These are phyloP conservation scores for Hanseniaspora lindneri DNA, from an alignment of 805 yeast genomes.

Conservation along the genomic window DNA sequence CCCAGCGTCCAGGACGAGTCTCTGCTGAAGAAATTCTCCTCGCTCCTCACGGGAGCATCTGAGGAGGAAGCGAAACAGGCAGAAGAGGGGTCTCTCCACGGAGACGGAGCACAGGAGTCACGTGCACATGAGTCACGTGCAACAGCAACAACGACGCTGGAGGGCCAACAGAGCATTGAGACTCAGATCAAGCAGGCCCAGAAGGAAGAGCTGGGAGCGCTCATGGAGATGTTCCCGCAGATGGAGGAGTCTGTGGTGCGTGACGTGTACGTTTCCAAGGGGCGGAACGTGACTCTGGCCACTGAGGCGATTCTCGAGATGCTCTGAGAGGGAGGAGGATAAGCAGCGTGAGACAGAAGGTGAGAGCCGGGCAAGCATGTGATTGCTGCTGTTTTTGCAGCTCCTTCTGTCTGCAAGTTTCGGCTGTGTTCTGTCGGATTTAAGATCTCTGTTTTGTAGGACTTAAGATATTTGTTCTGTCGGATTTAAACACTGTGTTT, in stretches of 20 bases:
- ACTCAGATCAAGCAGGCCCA: conserved; percentile 33
- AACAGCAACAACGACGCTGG: conserved; percentile 7
- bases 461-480: too few relatives aligned
- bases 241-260: conserved; percentile 55
- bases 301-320: conserved; percentile 12
- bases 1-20: not conserved
- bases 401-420: too few relatives aligned
- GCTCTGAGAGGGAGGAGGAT: too few relatives aligned
- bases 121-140: too few relatives aligned
- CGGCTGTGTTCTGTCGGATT: too few relatives aligned
- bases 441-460: too few relatives aligned
- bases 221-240: conserved; percentile 63
- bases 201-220: conserved; percentile 34
- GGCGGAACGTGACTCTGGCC: conserved; percentile 36
- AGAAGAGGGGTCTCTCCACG: too few relatives aligned
- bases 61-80: conserved; percentile 28
- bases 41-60: conserved; percentile 10
- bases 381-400: too few relatives aligned
- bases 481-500: not conserved
- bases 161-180: conserved; percentile 31
- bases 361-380: too few relatives aligned
- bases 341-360: too few relatives aligned
- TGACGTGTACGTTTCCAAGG: conserved; percentile 57
- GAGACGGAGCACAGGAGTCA: too few relatives aligned
- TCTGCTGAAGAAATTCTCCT: conserved; percentile 14